phyloP scores from a whole-genome alignment of 2,329 filamentous ascomycete genomes.

The Chlorencoelia australis region DNA sequence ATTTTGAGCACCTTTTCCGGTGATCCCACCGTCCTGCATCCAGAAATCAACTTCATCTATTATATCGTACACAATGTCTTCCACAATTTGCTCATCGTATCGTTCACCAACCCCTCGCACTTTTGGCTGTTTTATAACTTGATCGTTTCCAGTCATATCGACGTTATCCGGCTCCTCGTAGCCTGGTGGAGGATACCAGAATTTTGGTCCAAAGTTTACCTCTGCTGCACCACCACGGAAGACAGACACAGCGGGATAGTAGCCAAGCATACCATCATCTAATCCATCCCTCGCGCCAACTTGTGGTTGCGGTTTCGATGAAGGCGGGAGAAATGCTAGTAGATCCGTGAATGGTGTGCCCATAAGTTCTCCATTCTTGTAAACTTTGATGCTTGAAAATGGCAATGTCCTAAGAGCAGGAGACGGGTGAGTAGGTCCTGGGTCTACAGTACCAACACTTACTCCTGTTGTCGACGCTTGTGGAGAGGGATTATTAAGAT shows the following conservation, averaged over 20 bases:
- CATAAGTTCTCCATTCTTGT: slow-evolving; percentile 82
- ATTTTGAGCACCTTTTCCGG: slow-evolving; percentile 17
- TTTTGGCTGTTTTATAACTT: slow-evolving; percentile 3
- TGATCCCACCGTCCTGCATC: slow-evolving; percentile 44
- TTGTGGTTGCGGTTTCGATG: slow-evolving; percentile 62
- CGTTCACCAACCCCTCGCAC: slow-evolving; percentile 58
- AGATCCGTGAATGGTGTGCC: slow-evolving; percentile 84
- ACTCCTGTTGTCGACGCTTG: slow-evolving; percentile 31
- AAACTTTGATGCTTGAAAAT: slow-evolving; percentile 75
- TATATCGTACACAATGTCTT: slow-evolving; percentile 88
- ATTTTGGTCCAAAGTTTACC: slow-evolving; percentile 87
- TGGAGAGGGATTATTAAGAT: slow-evolving; percentile 63
- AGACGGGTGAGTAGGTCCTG: slow-evolving; percentile 61
- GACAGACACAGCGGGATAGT: slow-evolving; percentile 87
- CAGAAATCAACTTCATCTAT: slow-evolving; percentile 91
- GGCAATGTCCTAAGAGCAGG: slow-evolving; percentile 79
- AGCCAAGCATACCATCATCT: slow-evolving; percentile 91
- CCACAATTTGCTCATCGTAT: slow-evolving; percentile 86
- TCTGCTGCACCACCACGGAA: slow-evolving; percentile 87
- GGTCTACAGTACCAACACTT: slow-evolving; percentile 37
- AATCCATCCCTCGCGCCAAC: slow-evolving; percentile 74
- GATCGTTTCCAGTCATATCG: slow-evolving; percentile 36
- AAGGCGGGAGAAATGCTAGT: slow-evolving; percentile 82
- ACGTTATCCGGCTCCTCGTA: slow-evolving; percentile 36
- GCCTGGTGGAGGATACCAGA: slow-evolving; percentile 74